A percentile compares a stretch with the other conserved stretches of the same genome.
Conservation (phyloP, 192 early-diverging fungal species). For the Pecoramyces ruminantium region DNA sequence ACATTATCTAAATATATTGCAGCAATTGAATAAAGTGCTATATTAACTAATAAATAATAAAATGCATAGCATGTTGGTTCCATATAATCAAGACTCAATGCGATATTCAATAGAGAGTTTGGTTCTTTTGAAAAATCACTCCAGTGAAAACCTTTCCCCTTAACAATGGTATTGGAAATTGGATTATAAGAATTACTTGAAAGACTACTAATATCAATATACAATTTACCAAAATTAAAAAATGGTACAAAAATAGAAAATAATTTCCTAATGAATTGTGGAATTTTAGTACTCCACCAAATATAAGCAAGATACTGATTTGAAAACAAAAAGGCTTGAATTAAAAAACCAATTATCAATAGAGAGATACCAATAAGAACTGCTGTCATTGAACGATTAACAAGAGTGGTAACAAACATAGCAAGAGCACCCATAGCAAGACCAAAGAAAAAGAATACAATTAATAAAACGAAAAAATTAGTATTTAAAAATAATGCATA, state of each 20-base stretch:
- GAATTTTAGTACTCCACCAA: constrained; percentile 21
- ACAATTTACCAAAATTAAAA: constrained; percentile 47
- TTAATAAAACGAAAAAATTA: constrained; percentile 33
- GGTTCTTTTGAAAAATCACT: background rate
- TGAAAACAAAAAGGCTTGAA: constrained; percentile 33
- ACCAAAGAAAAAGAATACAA: constrained; percentile 59
- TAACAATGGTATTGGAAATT: background rate
- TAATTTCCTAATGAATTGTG: background rate
- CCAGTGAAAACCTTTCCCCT: background rate
- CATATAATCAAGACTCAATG: background rate
- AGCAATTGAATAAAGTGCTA: constrained; percentile 25
- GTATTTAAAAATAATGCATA: constrained; percentile 47
- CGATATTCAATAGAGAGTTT: background rate
- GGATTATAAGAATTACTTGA: background rate
- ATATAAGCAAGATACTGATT: constrained; percentile 20
- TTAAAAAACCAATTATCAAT: constrained; percentile 60
- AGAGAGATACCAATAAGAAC: constrained; percentile 19
- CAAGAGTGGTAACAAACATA: constrained; percentile 50
- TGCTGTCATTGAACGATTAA: constrained; percentile 24
- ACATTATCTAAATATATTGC: constrained; percentile 57
- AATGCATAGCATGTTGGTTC: background rate
- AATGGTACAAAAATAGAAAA: constrained; percentile 18
- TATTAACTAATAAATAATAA: background rate
- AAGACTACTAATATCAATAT: constrained; percentile 40
- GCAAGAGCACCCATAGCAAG: constrained; percentile 53